Conservation (phyloP, 2,329 filamentous ascomycete species). For the Botrytis paeoniae region DNA sequence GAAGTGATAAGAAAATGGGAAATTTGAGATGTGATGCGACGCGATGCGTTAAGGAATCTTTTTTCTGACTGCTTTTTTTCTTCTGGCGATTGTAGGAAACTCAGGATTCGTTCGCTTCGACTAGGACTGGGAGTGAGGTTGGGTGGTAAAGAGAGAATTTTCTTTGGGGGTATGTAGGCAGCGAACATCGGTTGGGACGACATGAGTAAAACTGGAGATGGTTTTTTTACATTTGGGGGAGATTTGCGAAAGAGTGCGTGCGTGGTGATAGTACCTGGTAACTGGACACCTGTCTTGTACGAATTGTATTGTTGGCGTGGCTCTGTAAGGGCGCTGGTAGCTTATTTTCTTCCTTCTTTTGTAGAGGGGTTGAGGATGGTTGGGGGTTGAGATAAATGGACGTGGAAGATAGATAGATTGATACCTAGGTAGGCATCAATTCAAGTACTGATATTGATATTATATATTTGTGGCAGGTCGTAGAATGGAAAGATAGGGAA, state of each 20-base stretch:
- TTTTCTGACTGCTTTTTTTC: constrained; percentile 24
- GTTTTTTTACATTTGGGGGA: neutral
- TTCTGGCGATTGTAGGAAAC: constrained; percentile 26
- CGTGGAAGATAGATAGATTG: neutral
- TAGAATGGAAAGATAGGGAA: neutral
- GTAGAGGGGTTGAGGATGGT: neutral
- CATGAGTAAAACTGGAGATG: neutral
- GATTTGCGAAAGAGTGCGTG: neutral
- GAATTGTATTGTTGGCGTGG: neutral
- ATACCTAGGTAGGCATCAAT: constrained; percentile 1
- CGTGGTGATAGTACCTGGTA: neutral
- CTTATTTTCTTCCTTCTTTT: neutral
- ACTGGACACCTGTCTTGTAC: neutral
- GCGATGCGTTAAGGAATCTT: constrained; percentile 16
- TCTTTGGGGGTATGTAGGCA: constrained; percentile 24
- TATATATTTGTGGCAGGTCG: neutral
- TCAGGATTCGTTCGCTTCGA: constrained; percentile 34
- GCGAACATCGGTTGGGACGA: neutral
- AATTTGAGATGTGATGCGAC: constrained; percentile 42
- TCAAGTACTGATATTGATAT: neutral
- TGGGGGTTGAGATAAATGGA: neutral
- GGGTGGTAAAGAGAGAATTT: constrained; percentile 24
- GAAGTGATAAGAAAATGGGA: neutral
- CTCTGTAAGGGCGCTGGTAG: neutral
- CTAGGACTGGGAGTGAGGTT: constrained; percentile 23